These are phyloP conservation scores for Epichloe sp. DNA, from an alignment of 2,329 filamentous ascomycete species.

Conservation along the genomic window DNA sequence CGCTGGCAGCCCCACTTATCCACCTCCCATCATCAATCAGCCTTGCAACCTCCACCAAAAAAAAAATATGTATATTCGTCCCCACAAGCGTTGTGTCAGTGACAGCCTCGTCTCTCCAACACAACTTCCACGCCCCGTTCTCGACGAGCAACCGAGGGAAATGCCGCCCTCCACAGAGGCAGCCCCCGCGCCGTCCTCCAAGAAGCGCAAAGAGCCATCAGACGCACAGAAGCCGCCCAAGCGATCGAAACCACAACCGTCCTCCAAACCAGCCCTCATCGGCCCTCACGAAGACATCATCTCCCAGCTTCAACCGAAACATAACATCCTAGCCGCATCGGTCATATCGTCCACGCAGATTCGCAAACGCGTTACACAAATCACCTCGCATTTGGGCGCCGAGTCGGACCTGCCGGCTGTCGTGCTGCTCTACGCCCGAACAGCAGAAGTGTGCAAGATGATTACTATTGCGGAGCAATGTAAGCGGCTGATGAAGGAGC, in stretches of 20 bases:
- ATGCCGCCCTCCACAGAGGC: not conserved
- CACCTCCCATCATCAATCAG: too few relatives aligned
- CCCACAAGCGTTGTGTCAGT: too few relatives aligned
- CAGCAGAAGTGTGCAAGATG: slow-evolving; percentile 46
- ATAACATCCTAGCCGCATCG: slow-evolving; percentile 37
- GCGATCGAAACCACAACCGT: slow-evolving; percentile 2
- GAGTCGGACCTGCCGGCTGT: slow-evolving; percentile 16
- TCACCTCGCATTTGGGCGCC: slow-evolving; percentile 29
- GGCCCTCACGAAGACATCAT: slow-evolving; percentile 30
- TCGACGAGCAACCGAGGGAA: not conserved
- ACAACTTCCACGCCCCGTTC: not conserved
- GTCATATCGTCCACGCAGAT: slow-evolving; percentile 50
- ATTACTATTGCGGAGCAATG: slow-evolving; percentile 55
- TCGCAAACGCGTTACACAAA: slow-evolving; percentile 35
- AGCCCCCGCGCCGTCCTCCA: not conserved
- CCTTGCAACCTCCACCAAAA: too few relatives aligned
- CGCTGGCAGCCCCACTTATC: too few relatives aligned
- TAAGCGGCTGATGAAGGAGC: slow-evolving; percentile 39
- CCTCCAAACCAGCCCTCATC: slow-evolving; percentile 13
- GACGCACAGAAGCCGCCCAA: not conserved
- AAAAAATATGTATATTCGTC: too few relatives aligned
- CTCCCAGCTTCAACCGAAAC: slow-evolving; percentile 29
- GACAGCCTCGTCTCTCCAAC: not conserved
- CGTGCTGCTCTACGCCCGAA: slow-evolving; percentile 38
- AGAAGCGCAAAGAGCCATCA: slow-evolving; percentile 1